Base-by-base conservation (phyloP, 106 monocot species). In the Allium cepa region DNA sequence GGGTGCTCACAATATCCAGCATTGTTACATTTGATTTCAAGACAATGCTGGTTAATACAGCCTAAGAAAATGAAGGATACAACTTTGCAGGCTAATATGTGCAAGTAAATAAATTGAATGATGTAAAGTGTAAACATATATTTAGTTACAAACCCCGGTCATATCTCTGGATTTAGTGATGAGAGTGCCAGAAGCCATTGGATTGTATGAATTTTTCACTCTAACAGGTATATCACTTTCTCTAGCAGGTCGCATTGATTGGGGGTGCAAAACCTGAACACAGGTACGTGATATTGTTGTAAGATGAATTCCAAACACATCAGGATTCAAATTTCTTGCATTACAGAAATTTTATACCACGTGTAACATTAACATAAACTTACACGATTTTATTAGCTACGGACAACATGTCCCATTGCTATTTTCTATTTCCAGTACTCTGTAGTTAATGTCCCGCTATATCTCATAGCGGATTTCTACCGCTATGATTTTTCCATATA, bases 1-100 rank as follows among this genome's bases (percentile, higher is more conserved):
- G 76, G 28, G 93, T 99, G 83, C 99, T 99, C 56, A 83, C 99
- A 62, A 99, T 99, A 78, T 93, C 93, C 80, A 99, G 70, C 87
- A 99, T 81, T 10, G 99, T 99, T 59, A 99, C 77, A 75, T 90
- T 99, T 58, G 80, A 78, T 76, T 99, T 99, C 79, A 99, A 69
- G 15, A 93, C 90, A 69, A 99, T 93, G 76, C 99, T 99, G 53
- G 99, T 99, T 48, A 93, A 59, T 56, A 99, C 62, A 71, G 88
- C 86, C 99, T 93, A 82, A 51, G 60, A 49, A 17, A 64, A 26
- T 47, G 67, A 59, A 46, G 22, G n/a, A 59, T 67, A 36, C 5
- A 36, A 36, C 36, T 36, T 36, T 5, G 36, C 36, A 36, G 3
- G 36, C 36, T 36, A 36, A 36, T 4, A 36, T 36, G 36, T 36